Base-by-base conservation (phyloP, 2,329 filamentous ascomycete genomes). In the Exophiala sideris region DNA sequence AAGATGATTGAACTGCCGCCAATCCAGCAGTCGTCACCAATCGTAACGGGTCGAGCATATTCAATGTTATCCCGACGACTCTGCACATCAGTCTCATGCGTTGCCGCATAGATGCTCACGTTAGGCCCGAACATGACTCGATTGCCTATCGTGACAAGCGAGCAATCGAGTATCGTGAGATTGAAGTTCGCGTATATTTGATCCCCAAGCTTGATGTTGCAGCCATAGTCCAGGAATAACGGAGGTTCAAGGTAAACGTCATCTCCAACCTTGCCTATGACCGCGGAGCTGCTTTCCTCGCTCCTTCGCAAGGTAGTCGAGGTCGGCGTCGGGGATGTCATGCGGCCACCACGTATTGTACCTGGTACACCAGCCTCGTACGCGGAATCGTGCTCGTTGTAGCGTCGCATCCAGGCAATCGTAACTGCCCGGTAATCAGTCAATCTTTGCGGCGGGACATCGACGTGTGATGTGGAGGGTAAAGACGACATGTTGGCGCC, bases 171-270 rank as follows among this genome's bases (percentile, higher is more conserved):
- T 21, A 82, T 76, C 0, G 33, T 40, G 16, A 47, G 46, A 29
- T 52, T 58, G 49, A 51, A 49, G 45, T 58, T 71, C 16, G 82
- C 75, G 62, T 86, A 88, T 64, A 85, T 85, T n/a, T 77, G 72
- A 39, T 80, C 73, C 6, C 84, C 84, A 0, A 87, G 72, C 5
- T 71, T 75, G 58, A 87, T 79, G 62, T 87, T 88, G 66, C 81
- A 81, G 1, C 84, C 85, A 54, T 87, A 87, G 65, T 87, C 84
- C 33, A 86, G 74, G 36, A 73, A 75, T 52, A 88, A 73, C 0
- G 84, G 83, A 0, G 83, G 79, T 61, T 87, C 84, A 34, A 87
- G 73, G 3, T 75, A 79, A 48, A 24, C 35, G 3, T 50, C 47
- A 35, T 50, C 18, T 14, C 36, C 36, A 18, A 40, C 36, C 36